These are phyloP conservation scores for Colletotrichum euphorbiae DNA, from an alignment of 2,329 filamentous ascomycete genomes.

Conservation along the genomic window DNA sequence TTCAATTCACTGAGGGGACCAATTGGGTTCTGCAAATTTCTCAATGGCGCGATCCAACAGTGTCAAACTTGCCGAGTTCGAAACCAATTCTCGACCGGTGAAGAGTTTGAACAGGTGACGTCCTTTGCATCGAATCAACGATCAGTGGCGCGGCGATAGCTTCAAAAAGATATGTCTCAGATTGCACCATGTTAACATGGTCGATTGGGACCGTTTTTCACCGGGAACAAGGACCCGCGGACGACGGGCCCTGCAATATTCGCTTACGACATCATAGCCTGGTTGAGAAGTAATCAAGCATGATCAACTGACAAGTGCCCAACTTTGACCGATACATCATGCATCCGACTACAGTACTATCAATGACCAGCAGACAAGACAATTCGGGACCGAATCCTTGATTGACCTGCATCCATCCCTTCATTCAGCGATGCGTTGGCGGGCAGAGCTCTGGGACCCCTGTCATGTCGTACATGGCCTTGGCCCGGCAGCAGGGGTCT, in stretches of 20 bases:
- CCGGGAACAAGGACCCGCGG: not conserved
- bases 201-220: not conserved
- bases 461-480: constrained; percentile 38
- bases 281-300: constrained; percentile 9
- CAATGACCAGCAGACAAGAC: not conserved
- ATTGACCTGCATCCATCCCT: not conserved
- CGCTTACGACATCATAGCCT: not conserved
- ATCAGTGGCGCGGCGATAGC: not conserved
- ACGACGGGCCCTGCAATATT: not conserved
- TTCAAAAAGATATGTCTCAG: not conserved
- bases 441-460: constrained; percentile 18
- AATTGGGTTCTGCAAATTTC: not conserved
- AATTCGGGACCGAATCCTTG: not conserved
- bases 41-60: not conserved
- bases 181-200: not conserved
- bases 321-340: not conserved
- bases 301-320: constrained; percentile 5
- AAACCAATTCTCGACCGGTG: constrained; percentile 4
- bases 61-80: not conserved
- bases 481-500: constrained; percentile 27
- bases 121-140: constrained; percentile 1
- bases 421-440: constrained; percentile 7
- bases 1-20: not conserved
- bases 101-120: not conserved
- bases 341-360: not conserved